phyloP scores from a whole-genome alignment of 305 asterid genomes.

The Plantago coronopus region DNA sequence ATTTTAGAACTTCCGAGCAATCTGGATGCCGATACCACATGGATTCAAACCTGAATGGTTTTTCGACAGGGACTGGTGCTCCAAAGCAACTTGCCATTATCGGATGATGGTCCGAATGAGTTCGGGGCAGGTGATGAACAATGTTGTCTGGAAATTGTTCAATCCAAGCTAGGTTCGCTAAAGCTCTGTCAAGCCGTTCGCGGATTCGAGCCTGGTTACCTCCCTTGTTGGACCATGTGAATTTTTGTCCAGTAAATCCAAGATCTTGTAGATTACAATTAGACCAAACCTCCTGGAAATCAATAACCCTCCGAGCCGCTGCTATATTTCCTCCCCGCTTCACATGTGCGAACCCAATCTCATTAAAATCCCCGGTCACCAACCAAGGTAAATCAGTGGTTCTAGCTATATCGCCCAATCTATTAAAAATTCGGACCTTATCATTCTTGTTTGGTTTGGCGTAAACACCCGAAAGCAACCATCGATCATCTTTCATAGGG shows the following conservation, averaged over 20 bases:
- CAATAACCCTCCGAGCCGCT: background rate
- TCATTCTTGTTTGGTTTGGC: background rate
- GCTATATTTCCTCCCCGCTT: background rate
- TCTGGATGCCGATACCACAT: background rate
- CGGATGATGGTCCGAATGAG: background rate
- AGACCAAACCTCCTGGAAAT: background rate
- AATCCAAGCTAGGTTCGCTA: background rate
- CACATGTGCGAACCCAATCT: background rate
- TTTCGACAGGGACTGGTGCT: background rate
- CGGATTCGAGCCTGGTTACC: background rate
- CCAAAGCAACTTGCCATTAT: background rate
- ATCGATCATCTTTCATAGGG: background rate
- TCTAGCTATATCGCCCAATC: background rate
- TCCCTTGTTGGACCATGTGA: background rate
- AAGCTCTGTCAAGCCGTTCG: background rate
- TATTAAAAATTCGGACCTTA: background rate
- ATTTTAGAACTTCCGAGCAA: background rate
- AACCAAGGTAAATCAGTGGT: background rate
- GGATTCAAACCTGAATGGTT: background rate
- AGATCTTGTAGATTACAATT: background rate
- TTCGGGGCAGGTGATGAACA: background rate
- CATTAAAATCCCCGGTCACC: background rate
- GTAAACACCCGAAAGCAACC: background rate
- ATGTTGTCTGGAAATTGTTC: background rate
- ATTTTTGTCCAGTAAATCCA: background rate